Evolutionary conservation across 176 grass and related monocot genomes (phyloP), one percentile per base, ranked within the genome.

Genomic region (Chloris gayana): DNA sequence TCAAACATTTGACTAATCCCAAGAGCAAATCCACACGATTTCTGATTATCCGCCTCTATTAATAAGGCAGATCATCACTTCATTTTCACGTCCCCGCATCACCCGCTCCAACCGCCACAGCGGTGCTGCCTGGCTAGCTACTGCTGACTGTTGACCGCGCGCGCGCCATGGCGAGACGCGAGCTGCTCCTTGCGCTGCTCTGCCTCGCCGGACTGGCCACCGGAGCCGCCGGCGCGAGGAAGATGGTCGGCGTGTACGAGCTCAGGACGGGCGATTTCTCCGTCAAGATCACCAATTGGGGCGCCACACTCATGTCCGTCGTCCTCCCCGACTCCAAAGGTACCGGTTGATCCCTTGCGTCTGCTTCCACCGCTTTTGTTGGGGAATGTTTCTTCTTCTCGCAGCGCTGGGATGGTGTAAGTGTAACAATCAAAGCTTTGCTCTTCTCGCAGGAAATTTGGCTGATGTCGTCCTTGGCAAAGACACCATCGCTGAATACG

Each of bases 381-480:
- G 38, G 49, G 15, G 14, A 13, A 29, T 19, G 2, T 4, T 10
- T 12, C 4, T 19, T 39, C 17, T 5, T 70, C 19, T 69, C 0
- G 7, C 1, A 35, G 22, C 44, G 44, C 2, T 13, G 2, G 15
- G 47, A 50, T 18, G 4, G 45, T 47, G 25, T 29, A 14, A 54
- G 2, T 33, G 7, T 5, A 17, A 7, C 27, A n/a, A n/a, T n/a
- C n/a, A n/a, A n/a, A n/a, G n/a, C n/a, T n/a, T 7, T 38, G 63
- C 33, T 63, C 7, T 69, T 87, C 67, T 58, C 74, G 44, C 76
- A 97, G 94, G 95, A 59, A 87, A 91, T 77, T 67, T 92, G 80
- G 87, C 76, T 14, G 95, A 98, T 81, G 85, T 94, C 76, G 92
- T 94, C 41, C 89, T 94, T 54, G 95, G 95, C 38, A 87, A 58